Evolutionary conservation across 495 filamentous ascomycete genomes (phyloP).

Genomic region (Lepidopterella palustris): DNA sequence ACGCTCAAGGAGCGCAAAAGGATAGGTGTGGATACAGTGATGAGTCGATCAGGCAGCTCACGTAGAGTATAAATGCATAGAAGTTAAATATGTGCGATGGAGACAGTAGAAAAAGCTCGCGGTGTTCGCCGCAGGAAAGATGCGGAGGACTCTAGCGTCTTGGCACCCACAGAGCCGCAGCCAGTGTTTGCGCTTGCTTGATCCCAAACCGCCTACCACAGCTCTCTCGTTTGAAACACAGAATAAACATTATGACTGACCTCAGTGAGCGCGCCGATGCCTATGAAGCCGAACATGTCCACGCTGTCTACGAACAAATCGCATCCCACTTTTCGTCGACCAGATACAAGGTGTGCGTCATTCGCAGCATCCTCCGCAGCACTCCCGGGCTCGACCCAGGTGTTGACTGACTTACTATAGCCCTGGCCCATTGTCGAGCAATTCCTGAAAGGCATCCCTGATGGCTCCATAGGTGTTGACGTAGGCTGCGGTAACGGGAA

Average conservation of each 20-base stretch:
- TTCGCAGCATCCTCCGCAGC: not conserved
- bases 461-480: slow-evolving; percentile 81
- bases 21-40: not conserved
- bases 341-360: slow-evolving; percentile 69
- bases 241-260: not conserved
- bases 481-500: slow-evolving; percentile 96
- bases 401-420: slow-evolving; percentile 39
- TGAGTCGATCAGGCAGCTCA: not conserved
- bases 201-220: too few species aligned
- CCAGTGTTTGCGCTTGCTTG: not conserved
- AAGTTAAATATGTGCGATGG: not conserved
- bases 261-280: slow-evolving; percentile 28
- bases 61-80: not conserved
- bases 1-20: not conserved
- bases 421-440: slow-evolving; percentile 88
- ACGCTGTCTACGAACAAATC: slow-evolving; percentile 90
- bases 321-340: slow-evolving; percentile 92
- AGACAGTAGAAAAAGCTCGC: not conserved
- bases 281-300: slow-evolving; percentile 84
- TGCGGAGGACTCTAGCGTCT: not conserved
- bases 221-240: too few species aligned
- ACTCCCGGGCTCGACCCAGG: not conserved
- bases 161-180: not conserved
- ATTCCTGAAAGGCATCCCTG: slow-evolving; percentile 61
- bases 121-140: not conserved